Evolutionary conservation across 2,329 filamentous ascomycete genomes (phyloP).

Genomic region (Colletotrichum tropicale): DNA sequence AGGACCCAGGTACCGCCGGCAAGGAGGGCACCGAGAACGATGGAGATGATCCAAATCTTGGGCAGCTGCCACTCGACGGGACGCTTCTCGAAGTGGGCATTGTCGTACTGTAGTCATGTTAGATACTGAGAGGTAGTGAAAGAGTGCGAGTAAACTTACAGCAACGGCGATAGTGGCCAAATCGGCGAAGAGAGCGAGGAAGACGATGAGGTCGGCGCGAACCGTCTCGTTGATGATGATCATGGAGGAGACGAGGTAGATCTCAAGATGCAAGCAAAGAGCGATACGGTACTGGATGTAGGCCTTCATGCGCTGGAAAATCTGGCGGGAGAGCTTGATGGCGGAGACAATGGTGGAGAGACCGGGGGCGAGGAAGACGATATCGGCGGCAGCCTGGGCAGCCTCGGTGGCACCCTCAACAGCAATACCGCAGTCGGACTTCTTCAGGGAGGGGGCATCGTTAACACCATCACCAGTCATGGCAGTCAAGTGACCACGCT

Average conservation of each 20-base stretch:
- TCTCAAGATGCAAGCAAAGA: slow-evolving; percentile 74
- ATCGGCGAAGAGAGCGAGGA: slow-evolving; percentile 81
- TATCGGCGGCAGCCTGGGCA: slow-evolving; percentile 74
- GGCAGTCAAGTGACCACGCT: slow-evolving; percentile 74
- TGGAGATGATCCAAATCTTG: slow-evolving; percentile 81
- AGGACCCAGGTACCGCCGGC: slow-evolving; percentile 76
- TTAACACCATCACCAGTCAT: slow-evolving; percentile 82
- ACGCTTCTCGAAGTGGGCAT: slow-evolving; percentile 75
- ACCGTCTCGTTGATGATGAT: slow-evolving; percentile 82
- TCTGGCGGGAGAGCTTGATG: slow-evolving; percentile 76
- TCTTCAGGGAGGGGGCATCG: slow-evolving; percentile 75
- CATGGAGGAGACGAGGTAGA: slow-evolving; percentile 80
- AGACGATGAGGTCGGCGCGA: slow-evolving; percentile 74
- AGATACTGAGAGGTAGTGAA: not conserved
- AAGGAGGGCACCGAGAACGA: slow-evolving; percentile 71
- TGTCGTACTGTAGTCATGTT: slow-evolving; percentile 60
- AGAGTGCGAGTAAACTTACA: not conserved
- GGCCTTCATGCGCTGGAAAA: slow-evolving; percentile 80
- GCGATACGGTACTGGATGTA: slow-evolving; percentile 81
- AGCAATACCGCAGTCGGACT: slow-evolving; percentile 76
- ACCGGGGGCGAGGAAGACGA: slow-evolving; percentile 76
- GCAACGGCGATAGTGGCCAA: slow-evolving; percentile 79
- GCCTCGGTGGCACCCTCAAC: slow-evolving; percentile 76
- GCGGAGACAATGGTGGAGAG: slow-evolving; percentile 74
- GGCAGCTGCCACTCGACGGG: slow-evolving; percentile 82